Percentiles rank a stretch among this genome's conserved stretches.
These are phyloP conservation scores for Colletotrichum godetiae DNA, from an alignment of 2,329 filamentous ascomycete genomes.

Conservation along the genomic window DNA sequence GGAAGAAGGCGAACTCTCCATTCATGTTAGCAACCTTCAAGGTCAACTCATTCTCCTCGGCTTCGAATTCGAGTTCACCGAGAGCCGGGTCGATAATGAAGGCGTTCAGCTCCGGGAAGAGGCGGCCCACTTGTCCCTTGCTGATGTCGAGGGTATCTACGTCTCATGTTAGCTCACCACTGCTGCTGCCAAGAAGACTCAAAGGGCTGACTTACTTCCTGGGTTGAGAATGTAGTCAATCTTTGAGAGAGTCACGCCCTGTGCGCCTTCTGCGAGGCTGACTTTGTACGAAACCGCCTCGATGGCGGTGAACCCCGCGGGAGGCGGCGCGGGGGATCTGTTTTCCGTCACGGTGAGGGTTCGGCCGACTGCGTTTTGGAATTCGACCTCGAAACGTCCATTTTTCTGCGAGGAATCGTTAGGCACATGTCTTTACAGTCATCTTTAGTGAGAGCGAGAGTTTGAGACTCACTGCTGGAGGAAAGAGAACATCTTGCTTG, in stretches of 20 bases:
- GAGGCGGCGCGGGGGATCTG: conserved; percentile 45
- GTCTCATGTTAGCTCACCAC: not conserved
- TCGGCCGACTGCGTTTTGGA: conserved; percentile 47
- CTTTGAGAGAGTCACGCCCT: conserved; percentile 49
- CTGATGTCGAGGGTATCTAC: conserved; percentile 48
- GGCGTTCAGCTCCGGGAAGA: conserved; percentile 47
- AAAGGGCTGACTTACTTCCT: conserved; percentile 42
- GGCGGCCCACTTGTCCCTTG: conserved; percentile 47
- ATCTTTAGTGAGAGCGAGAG: not conserved
- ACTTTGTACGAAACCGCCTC: conserved; percentile 51
- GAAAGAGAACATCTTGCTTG: conserved; percentile 47
- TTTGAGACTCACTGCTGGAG: conserved; percentile 44
- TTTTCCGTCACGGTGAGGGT: conserved; percentile 52
- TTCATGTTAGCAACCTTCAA: conserved; percentile 45
- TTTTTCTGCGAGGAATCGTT: conserved; percentile 36
- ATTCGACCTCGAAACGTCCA: conserved; percentile 53
- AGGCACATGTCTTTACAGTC: not conserved
- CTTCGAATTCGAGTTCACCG: conserved; percentile 55
- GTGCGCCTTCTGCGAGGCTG: conserved; percentile 45
- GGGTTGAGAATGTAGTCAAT: conserved; percentile 53
- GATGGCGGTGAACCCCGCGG: conserved; percentile 49
- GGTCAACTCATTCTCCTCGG: conserved; percentile 52
- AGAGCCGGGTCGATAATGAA: conserved; percentile 49
- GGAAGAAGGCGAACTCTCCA: conserved; percentile 48
- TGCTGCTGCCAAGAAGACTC: not conserved